Conservation (phyloP, 768 basidiomycete species). For the Boletellus emodensis region DNA sequence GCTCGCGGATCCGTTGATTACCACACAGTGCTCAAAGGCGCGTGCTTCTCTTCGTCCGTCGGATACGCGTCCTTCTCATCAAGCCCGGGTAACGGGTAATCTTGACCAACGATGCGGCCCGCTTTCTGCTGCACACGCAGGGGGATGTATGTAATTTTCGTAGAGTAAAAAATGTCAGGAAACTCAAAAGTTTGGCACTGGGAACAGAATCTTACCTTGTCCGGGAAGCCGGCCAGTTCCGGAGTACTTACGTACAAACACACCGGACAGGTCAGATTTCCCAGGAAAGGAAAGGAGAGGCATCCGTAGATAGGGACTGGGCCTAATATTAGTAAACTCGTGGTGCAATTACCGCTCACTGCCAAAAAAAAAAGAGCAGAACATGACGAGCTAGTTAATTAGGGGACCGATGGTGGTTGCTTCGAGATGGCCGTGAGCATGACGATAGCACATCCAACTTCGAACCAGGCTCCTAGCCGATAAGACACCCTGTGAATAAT, state of each 20-base stretch:
- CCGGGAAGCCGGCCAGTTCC: slow-evolving; percentile 16
- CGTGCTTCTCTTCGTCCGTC: neutral
- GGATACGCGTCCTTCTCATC: slow-evolving; percentile 10
- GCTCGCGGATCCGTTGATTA: slow-evolving; percentile 25
- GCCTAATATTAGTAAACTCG: slow-evolving; percentile 24
- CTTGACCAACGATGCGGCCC: slow-evolving; percentile 6
- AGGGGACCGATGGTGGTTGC: slow-evolving; percentile 2
- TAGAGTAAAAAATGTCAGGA: slow-evolving; percentile 1
- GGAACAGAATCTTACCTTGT: slow-evolving; percentile 19
- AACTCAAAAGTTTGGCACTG: slow-evolving; percentile 18
- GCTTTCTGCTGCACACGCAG: slow-evolving; percentile 1
- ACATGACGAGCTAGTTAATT: slow-evolving; percentile 12
- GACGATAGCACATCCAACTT: slow-evolving; percentile 21
- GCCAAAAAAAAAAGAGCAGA: slow-evolving; percentile 22
- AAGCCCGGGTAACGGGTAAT: slow-evolving; percentile 9
- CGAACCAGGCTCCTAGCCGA: slow-evolving; percentile 16
- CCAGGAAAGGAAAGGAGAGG: slow-evolving; percentile 18
- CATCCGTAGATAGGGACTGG: slow-evolving; percentile 22
- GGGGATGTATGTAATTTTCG: slow-evolving; percentile 1
- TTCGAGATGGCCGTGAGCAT: slow-evolving; percentile 3
- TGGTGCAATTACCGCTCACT: slow-evolving; percentile 27
- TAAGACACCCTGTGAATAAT: slow-evolving; percentile 8
- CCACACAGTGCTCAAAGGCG: slow-evolving; percentile 14
- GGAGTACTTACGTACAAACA: slow-evolving; percentile 25
- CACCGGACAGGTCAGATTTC: slow-evolving; percentile 17